Conservation (phyloP, 2,329 filamentous ascomycete species). For the Tetracladium maxilliforme region DNA sequence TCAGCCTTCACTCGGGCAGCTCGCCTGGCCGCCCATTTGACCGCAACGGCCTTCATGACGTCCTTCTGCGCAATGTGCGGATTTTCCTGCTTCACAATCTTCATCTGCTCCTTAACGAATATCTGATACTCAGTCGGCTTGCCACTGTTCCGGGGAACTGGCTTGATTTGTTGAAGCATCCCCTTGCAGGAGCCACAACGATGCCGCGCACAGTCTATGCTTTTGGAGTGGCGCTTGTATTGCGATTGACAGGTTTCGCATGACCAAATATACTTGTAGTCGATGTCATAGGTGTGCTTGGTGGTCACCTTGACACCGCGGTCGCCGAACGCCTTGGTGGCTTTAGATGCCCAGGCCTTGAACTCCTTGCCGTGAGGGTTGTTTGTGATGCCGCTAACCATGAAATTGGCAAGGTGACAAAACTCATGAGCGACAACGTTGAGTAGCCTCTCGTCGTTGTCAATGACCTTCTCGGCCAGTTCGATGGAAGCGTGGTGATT, state of each 20-base stretch:
- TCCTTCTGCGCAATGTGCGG: constrained; percentile 45
- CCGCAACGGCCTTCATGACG: constrained; percentile 56
- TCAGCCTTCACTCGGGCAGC: too few relatives aligned
- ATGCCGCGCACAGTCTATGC: constrained; percentile 58
- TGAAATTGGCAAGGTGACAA: constrained; percentile 86
- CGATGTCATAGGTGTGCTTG: constrained; percentile 78
- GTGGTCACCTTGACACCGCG: constrained; percentile 69
- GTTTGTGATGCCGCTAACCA: constrained; percentile 60
- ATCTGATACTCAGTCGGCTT: constrained; percentile 33
- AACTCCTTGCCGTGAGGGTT: constrained; percentile 78
- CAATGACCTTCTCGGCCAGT: constrained; percentile 76
- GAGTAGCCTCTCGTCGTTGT: constrained; percentile 59
- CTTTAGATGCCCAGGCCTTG: constrained; percentile 54
- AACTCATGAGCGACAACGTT: constrained; percentile 96
- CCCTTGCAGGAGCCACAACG: constrained; percentile 67
- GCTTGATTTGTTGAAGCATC: constrained; percentile 62
- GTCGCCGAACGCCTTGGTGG: constrained; percentile 37
- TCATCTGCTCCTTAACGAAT: constrained; percentile 56
- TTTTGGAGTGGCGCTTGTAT: constrained; percentile 76
- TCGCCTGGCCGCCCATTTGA: too few relatives aligned
- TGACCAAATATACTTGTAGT: constrained; percentile 83
- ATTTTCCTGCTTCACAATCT: constrained; percentile 37
- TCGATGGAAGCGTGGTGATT: constrained; percentile 66
- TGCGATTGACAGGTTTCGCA: constrained; percentile 55
- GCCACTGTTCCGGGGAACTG: constrained; percentile 41